Evolutionary conservation across 371 early-diverging fungal genomes (phyloP).

Genomic region (Mortierella sp.): DNA sequence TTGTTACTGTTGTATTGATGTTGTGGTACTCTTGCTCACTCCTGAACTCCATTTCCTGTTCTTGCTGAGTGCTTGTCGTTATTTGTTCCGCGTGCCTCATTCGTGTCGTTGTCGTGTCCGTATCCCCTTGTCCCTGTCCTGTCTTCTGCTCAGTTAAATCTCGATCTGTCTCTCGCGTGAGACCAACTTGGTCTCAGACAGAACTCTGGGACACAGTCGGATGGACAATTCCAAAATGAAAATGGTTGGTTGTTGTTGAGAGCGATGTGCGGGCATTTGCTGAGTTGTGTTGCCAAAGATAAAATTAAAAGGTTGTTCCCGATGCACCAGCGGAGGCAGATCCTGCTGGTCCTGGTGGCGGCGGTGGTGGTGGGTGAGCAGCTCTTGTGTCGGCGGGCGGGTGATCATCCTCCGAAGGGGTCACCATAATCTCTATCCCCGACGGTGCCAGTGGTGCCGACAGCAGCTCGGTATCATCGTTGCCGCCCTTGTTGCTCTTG

Average conservation of each 20-base stretch:
- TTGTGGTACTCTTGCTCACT: not conserved
- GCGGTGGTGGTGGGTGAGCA: not conserved
- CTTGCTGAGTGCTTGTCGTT: not conserved
- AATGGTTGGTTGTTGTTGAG: not conserved
- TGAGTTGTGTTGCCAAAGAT: not conserved
- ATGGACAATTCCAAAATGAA: not conserved
- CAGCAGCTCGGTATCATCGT: slow-evolving; percentile 2
- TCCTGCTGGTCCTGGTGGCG: no score
- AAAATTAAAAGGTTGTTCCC: slow-evolving; percentile 1
- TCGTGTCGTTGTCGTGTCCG: not conserved
- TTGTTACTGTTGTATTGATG: not conserved
- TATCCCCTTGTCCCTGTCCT: not conserved
- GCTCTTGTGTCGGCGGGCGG: slow-evolving; percentile 18
- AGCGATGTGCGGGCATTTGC: not conserved
- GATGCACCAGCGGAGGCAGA: not conserved
- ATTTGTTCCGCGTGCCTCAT: not conserved
- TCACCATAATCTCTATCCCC: slow-evolving; percentile 32
- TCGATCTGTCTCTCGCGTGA: not conserved
- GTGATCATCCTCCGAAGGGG: slow-evolving; percentile 39
- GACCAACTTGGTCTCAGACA: not conserved
- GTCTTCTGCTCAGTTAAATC: not conserved
- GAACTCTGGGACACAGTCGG: not conserved
- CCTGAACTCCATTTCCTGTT: not conserved
- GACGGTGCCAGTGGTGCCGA: not conserved
- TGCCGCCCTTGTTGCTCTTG: not conserved